Conservation (phyloP, 1,284 basidiomycete species). For the Puccinia hordei region DNA sequence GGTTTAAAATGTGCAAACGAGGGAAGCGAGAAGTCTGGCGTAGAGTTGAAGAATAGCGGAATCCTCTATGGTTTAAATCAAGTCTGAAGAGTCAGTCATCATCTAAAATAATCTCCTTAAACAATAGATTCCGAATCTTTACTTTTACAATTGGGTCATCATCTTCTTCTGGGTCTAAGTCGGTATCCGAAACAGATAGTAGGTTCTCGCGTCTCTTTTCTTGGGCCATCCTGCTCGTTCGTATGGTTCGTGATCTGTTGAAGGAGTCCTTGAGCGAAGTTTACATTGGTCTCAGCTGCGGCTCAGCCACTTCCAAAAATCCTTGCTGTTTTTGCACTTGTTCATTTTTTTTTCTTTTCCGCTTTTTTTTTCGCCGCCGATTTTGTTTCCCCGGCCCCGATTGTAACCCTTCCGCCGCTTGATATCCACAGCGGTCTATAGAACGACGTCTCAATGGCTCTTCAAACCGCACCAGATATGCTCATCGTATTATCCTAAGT, state of each 20-base stretch:
- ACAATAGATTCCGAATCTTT: background rate
- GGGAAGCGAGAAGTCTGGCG: constrained; percentile 42
- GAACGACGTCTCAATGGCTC: too few species aligned
- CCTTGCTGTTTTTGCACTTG: too few species aligned
- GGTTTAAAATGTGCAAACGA: constrained; percentile 50
- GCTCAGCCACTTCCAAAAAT: too few species aligned
- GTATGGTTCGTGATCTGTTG: background rate
- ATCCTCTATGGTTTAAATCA: constrained; percentile 33
- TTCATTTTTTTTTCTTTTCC: too few species aligned
- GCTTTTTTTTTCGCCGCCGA: too few species aligned
- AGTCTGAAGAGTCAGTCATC: background rate
- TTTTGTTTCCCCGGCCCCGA: too few species aligned
- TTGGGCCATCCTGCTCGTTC: background rate
- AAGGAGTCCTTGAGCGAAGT: too few species aligned
- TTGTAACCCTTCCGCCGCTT: too few species aligned
- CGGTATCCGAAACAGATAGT: background rate
- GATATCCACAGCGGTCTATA: too few species aligned
- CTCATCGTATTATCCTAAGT: too few species aligned
- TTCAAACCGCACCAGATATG: too few species aligned
- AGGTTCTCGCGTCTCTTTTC: background rate
- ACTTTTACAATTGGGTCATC: constrained; percentile 14
- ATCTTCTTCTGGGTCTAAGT: background rate
- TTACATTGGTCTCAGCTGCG: too few species aligned
- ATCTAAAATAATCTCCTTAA: background rate
- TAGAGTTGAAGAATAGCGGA: constrained; percentile 47